Percentiles rank a stretch among this genome's conserved stretches.
Conservation (phyloP, 208 protist genomes). For the Trypanosomatidae sp. region DNA sequence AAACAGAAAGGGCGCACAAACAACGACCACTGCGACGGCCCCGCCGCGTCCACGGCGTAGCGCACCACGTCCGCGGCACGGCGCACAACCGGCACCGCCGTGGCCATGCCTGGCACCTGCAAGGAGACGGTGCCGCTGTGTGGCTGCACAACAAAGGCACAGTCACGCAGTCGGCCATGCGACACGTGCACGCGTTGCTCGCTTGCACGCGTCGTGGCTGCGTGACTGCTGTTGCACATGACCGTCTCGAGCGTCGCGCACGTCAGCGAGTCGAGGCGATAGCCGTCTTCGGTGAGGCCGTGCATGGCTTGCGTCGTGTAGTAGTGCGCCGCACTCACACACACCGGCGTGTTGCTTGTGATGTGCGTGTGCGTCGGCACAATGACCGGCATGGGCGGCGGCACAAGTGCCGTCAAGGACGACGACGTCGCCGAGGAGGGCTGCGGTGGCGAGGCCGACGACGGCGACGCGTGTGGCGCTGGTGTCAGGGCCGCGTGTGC, state of each 20-base stretch:
- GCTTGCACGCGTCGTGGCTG: slow-evolving; percentile 2
- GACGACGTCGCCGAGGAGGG: background rate
- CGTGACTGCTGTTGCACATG: slow-evolving; percentile 3
- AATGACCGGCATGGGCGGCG: slow-evolving; percentile 35
- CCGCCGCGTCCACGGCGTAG: slow-evolving; percentile 43
- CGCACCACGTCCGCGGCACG: slow-evolving; percentile 10
- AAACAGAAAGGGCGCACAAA: slow-evolving; percentile 37
- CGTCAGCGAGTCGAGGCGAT: slow-evolving; percentile 9
- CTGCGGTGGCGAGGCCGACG: background rate
- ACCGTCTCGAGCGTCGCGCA: slow-evolving; percentile 13
- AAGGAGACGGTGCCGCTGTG: background rate
- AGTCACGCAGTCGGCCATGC: too few species aligned
- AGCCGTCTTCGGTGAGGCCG: background rate
- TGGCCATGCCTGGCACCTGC: background rate
- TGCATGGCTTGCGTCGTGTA: slow-evolving; percentile 6
- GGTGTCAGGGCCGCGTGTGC: background rate
- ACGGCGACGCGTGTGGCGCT: background rate
- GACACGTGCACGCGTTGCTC: too few species aligned
- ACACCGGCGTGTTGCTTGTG: slow-evolving; percentile 27
- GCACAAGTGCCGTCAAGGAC: slow-evolving; percentile 3
- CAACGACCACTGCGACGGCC: slow-evolving; percentile 34
- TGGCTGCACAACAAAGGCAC: too few species aligned
- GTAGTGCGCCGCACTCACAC: slow-evolving; percentile 27
- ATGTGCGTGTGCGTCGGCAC: slow-evolving; percentile 27
- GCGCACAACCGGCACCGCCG: slow-evolving; percentile 7